Evolutionary conservation across 2,329 filamentous ascomycete genomes (phyloP).

Genomic region (Xylaria sp.): DNA sequence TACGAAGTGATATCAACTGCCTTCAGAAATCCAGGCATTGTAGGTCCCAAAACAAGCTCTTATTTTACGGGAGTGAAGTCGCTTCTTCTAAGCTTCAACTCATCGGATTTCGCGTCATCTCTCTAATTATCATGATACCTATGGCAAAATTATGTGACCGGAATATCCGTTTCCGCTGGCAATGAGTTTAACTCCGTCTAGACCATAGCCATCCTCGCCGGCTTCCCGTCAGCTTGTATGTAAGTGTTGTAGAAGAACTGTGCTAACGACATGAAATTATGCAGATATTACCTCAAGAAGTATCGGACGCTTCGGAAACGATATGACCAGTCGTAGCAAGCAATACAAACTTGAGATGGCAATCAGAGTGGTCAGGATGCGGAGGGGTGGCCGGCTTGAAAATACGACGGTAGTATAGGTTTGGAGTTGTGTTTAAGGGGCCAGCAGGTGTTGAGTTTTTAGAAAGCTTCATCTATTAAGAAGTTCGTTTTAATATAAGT

Average conservation of each 20-base stretch:
- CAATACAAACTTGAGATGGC: neutral
- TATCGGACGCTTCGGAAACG: constrained; percentile 80
- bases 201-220: neutral
- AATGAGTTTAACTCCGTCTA: constrained; percentile 10
- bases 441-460: neutral
- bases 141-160: neutral
- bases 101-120: neutral
- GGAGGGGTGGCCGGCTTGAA: neutral
- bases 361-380: neutral
- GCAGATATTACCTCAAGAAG: constrained; percentile 84
- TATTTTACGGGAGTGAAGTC: neutral
- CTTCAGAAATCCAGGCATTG: constrained; percentile 81
- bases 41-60: constrained; percentile 46
- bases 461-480: neutral
- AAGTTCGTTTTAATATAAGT: constrained; percentile 9
- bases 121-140: neutral
- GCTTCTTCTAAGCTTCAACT: neutral
- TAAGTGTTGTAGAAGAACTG: constrained; percentile 17
- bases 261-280: constrained; percentile 19
- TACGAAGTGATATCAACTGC: neutral
- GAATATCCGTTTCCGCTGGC: constrained; percentile 6
- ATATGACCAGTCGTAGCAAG: constrained; percentile 51
- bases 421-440: neutral
- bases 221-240: neutral
- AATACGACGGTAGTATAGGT: neutral